Evolutionary conservation across 768 basidiomycete genomes (phyloP).

Genomic region (Leccinum aurantiacum): DNA sequence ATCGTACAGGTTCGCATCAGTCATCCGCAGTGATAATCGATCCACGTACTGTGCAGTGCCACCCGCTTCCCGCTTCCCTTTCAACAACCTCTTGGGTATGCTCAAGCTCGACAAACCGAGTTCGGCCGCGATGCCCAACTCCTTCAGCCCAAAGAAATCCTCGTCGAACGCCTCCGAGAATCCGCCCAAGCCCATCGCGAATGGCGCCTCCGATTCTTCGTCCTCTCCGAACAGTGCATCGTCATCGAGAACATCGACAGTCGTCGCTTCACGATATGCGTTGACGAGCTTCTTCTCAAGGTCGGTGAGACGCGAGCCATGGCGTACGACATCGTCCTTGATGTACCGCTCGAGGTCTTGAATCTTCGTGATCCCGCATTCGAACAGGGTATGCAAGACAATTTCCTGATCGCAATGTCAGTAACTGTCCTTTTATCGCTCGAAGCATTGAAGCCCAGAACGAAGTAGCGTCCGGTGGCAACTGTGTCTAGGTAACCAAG

Average conservation of each 20-base stretch:
- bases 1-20: conserved; percentile 7
- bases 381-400: conserved; percentile 85
- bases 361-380: conserved; percentile 78
- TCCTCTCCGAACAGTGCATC: conserved; percentile 55
- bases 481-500: neutral
- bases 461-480: neutral
- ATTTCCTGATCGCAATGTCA: conserved; percentile 69
- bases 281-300: conserved; percentile 84
- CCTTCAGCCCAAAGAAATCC: conserved; percentile 88
- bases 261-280: conserved; percentile 73
- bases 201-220: conserved; percentile 63
- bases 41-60: conserved; percentile 48
- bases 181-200: conserved; percentile 70
- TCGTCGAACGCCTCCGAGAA: conserved; percentile 88
- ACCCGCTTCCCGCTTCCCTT: conserved; percentile 51
- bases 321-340: conserved; percentile 82
- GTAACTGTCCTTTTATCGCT: conserved; percentile 7
- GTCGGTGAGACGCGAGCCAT: conserved; percentile 73
- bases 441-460: neutral
- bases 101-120: conserved; percentile 74
- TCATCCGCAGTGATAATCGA: neutral
- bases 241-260: conserved; percentile 47
- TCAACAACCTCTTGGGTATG: conserved; percentile 76
- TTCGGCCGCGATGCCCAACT: conserved; percentile 85
- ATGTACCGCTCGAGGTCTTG: conserved; percentile 85